phyloP scores from a whole-genome alignment of 1,284 basidiomycete species.

The Retiboletus flavoniger region DNA sequence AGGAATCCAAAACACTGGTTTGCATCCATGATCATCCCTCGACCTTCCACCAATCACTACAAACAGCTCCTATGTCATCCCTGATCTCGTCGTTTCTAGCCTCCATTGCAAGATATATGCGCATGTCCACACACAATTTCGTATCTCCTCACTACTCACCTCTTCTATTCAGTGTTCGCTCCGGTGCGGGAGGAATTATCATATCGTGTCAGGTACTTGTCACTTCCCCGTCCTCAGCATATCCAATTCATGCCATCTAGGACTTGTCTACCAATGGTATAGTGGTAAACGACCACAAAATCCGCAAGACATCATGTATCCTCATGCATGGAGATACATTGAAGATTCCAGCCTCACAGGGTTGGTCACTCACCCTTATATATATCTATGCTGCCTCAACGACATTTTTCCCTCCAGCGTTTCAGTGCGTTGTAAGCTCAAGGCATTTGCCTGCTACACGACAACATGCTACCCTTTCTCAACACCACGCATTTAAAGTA shows the following conservation, averaged over 20 bases:
- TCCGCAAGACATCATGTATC: constrained; percentile 62
- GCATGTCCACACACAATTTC: constrained; percentile 38
- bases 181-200: constrained; percentile 68
- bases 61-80: constrained; percentile 48
- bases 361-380: constrained; percentile 36
- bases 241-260: constrained; percentile 35
- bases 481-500: constrained; percentile 53
- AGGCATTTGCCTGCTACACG: constrained; percentile 49
- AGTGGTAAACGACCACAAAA: constrained; percentile 64
- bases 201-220: constrained; percentile 67
- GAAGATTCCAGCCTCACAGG: constrained; percentile 62
- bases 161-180: constrained; percentile 46
- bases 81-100: constrained; percentile 57
- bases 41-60: constrained; percentile 5
- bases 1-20: constrained; percentile 59
- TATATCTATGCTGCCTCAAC: constrained; percentile 6
- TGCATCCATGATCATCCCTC: constrained; percentile 8
- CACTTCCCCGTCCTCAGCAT: neutral
- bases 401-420: constrained; percentile 43
- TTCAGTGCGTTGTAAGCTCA: constrained; percentile 61
- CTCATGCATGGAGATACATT: constrained; percentile 73
- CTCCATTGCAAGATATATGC: constrained; percentile 79
- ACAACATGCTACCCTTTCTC: constrained; percentile 59
- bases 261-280: constrained; percentile 80
- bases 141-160: neutral